Evolutionary conservation across 352 stramenopile species (phyloP), one percentile per base, ranked within the genome.

Genomic region (Phytophthora megakarya): DNA sequence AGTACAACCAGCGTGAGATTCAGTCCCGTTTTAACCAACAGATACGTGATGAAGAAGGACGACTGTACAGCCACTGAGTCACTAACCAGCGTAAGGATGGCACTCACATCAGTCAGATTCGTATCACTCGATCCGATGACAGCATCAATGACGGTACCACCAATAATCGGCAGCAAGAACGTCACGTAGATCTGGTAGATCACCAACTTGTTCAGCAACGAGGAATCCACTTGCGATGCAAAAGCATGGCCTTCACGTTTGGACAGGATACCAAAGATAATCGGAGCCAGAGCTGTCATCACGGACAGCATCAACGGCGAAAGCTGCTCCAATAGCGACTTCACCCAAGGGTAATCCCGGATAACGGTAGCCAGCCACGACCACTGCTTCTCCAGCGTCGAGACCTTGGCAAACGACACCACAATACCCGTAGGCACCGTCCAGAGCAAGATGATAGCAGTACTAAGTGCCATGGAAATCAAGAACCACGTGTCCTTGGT

Each of bases 121-220:
- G 72, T 81, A 11, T 81, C 53, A 12, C 75, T 73, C 8, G 66
- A 71, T 53, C 81, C 82, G 13, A 85, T 84, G 43, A 95, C 52
- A 19, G 72, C 80, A 44, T 92, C 78, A 42, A 95, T 84, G 50
- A 92, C 75, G 8, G 84, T 92, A 68, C 86, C 86, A 51, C 83
- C 83, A 30, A 95, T 88, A 65, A 95, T 89, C n/a, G 86, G 86
- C 32, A 95, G 73, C 47, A 95, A 59, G 40, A 95, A 86, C 25
- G 87, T 86, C 46, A 93, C 71, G 61, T 91, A 93, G 44, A 89
- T 82, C 65, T 95, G 86, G 66, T 93, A 93, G 26, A 85, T 74
- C 33, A 95, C 76, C 7, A 95, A 59, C 56, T 95, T 95, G 67
- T 90, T 89, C 48, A 95, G 74, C 48, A 92, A 70, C 42, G 86